Conservation (phyloP, 225 moss, liverwort and hornwort genomes). For the Anthoceros angustus region DNA sequence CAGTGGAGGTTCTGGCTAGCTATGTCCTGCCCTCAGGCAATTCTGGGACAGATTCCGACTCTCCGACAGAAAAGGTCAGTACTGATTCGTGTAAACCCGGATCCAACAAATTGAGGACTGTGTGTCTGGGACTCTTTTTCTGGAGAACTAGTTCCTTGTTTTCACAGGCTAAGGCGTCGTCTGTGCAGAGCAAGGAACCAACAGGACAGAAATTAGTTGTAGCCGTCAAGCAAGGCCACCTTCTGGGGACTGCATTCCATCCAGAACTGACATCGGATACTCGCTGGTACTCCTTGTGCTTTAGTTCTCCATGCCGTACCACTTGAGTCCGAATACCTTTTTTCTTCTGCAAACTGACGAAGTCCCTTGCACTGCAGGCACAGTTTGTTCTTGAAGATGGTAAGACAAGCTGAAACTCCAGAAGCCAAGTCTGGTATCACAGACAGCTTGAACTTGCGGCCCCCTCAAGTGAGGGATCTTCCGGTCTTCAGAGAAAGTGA, state of each 20-base stretch:
- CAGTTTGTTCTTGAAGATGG: conserved; percentile 71
- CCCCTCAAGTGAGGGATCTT: neutral
- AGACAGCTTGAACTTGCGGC: neutral
- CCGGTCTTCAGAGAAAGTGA: conserved; percentile 1
- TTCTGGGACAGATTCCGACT: conserved; percentile 9
- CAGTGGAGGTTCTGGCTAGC: conserved; percentile 71
- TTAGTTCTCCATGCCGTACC: too few species aligned
- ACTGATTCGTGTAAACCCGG: neutral
- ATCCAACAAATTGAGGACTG: neutral
- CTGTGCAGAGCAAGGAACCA: conserved; percentile 12
- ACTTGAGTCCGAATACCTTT: neutral
- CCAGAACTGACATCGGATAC: conserved; percentile 85
- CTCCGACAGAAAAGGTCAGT: conserved; percentile 33
- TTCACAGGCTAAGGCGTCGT: neutral
- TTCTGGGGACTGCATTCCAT: conserved; percentile 89
- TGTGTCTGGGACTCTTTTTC: neutral
- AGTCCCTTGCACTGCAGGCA: conserved; percentile 40
- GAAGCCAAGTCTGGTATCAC: conserved; percentile 2
- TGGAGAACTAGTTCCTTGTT: too few species aligned
- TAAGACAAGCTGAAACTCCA: conserved; percentile 21
- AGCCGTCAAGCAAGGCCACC: conserved; percentile 79
- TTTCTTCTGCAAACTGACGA: neutral
- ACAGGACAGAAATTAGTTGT: conserved; percentile 43
- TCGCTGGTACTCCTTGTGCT: conserved; percentile 41
- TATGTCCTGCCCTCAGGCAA: conserved; percentile 20